Evolutionary conservation across 2,329 filamentous ascomycete species (phyloP), one percentile per base, ranked within the genome.

Genomic region (Metarhizium brunneum): DNA sequence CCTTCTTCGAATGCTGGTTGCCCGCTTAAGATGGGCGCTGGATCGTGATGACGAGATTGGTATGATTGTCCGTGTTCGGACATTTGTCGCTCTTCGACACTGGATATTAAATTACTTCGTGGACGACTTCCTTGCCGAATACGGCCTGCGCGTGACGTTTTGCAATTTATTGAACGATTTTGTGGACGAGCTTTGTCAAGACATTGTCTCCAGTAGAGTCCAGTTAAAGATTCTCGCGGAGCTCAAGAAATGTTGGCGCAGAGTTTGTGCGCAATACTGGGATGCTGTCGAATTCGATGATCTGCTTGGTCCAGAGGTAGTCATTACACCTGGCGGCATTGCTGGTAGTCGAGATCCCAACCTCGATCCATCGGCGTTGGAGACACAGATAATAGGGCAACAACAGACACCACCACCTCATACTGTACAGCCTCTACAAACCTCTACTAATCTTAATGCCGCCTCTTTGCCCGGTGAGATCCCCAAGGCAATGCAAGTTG

Each of bases 81-180:
- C 92, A 0, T 99, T 97, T 73, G 94, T 96, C 30, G 94, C 94
- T 7, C 79, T 97, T 48, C 85, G 94, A 56, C 94, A 99, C 70
- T 99, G 94, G 94, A 92, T 97, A 56, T 73, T 99, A 59, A 99
- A 99, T 69, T 99, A 99, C 70, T 99, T 97, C 62, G 80, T 89
- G 55, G 94, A 99, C 66, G 94, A 99, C 67, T 99, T 96, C 68
- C 83, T 95, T 45, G 72, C 86, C 29, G 84, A 92, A 66, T 85
- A 87, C 65, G 76, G 81, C 48, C 76, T 97, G 36, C 85, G 92
- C 8, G 75, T 81, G 5, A 82, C 83, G 16, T 96, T 96, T 66
- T 96, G 92, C 71, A 77, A 84, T 36, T 77, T 91, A 8, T 78
- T 96, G 57, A 96, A 97, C 68, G 75, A 78, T 52, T 79, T 86